Base-by-base conservation (phyloP, 768 basidiomycete species). In the Tephrocybe sp. region DNA sequence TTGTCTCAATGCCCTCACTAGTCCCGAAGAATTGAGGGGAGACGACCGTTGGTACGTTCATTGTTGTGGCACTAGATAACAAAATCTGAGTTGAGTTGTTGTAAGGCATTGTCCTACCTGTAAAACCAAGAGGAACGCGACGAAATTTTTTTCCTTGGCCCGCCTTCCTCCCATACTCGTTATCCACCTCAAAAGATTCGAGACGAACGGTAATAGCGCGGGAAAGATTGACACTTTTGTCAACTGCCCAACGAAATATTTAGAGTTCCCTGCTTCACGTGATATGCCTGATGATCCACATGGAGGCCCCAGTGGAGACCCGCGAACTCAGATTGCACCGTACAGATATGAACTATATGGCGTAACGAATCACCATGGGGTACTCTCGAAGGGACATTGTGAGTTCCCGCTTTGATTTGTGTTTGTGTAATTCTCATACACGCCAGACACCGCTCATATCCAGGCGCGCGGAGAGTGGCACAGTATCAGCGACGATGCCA, bases 221-320 rank as follows among this genome's bases (percentile, higher is more conserved):
- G 94, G 98, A 72, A 98, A 98, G 73, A 84, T 98, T 45, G 95
- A 98, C 67, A 97, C 95, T 1, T 82, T 86, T 54, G 89, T 98
- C 34, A 91, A 97, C 54, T 99, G 91, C 69, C 96, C 96, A 5
- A 67, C 79, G 56, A 83, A 74, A 54, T 58, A 60, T 16, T 60
- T 86, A 40, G 83, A 86, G 34, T 45, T 51, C 7, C 44, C 24
- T 22, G 50, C 61, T 65, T 86, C 42, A 78, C 92, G 22, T 83
- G 86, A 90, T 64, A 86, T 98, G 79, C 96, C 95, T 2, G 76
- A 86, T 3, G 50, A 45, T 22, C 22, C 31, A n/a, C 35, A 24
- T 6, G 49, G 49, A 5, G 50, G 62, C 72, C 76, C 13, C 60
- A 64, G 18, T 7, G 84, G 88, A 16, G 94, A 94, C 64, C 89